Evolutionary conservation across 2,329 filamentous ascomycete genomes (phyloP).

Genomic region (Fusarium equiseti): DNA sequence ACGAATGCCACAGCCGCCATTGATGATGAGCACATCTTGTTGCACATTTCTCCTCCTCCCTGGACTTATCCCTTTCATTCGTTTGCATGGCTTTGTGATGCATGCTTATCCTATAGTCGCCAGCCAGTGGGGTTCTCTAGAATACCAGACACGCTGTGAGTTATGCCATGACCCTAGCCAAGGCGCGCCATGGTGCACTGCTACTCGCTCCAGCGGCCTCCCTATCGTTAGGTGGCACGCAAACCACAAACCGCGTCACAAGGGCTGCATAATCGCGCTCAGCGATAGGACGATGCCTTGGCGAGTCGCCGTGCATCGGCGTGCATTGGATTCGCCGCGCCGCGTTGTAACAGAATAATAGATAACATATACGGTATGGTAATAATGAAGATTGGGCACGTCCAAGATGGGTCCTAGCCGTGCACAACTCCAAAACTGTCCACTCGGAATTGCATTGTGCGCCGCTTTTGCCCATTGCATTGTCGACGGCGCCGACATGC

Average conservation of each 20-base stretch:
- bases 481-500: constrained; percentile 43
- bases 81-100: constrained; percentile 30
- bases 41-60: constrained; percentile 40
- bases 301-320: constrained; percentile 37
- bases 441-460: constrained; percentile 46
- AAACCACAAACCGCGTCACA: constrained; percentile 50
- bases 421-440: constrained; percentile 45
- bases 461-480: constrained; percentile 24
- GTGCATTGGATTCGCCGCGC: constrained; percentile 39
- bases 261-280: constrained; percentile 52
- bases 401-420: constrained; percentile 33
- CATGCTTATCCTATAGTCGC: constrained; percentile 19
- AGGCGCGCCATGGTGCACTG: constrained; percentile 41
- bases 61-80: constrained; percentile 40
- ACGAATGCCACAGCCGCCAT: constrained; percentile 37
- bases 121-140: constrained; percentile 36
- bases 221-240: constrained; percentile 47
- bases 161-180: constrained; percentile 43
- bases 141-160: constrained; percentile 45
- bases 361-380: constrained; percentile 18
- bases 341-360: constrained; percentile 36
- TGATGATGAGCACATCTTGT: constrained; percentile 33
- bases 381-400: constrained; percentile 32
- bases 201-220: constrained; percentile 43
- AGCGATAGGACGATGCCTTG: constrained; percentile 48